phyloP scores from a whole-genome alignment of 306 rosid genomes.

The Malus sieversii region DNA sequence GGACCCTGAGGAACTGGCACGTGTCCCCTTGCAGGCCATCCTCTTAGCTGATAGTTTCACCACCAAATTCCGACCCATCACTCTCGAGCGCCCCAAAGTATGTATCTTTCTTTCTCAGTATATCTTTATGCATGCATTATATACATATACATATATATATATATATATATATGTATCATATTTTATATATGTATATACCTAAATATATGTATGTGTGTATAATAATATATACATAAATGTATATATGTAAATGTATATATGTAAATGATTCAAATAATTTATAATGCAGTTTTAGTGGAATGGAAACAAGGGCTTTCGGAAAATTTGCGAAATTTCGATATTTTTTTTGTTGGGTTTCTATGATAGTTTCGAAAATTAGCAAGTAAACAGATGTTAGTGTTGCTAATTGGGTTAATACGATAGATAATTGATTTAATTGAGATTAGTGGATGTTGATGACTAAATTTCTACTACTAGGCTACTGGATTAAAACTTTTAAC shows the following conservation, averaged over 20 bases:
- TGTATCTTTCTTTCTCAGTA: background rate
- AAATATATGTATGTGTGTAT: background rate
- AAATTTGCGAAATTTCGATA: background rate
- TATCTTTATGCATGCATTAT: background rate
- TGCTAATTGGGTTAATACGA: background rate
- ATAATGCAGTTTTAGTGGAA: background rate
- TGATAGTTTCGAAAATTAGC: background rate
- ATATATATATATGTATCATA: background rate
- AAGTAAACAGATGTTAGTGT: background rate
- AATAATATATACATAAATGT: background rate
- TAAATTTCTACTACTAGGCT: background rate
- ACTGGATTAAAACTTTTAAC: background rate
- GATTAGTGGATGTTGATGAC: background rate
- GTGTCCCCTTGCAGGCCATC: constrained; percentile 76
- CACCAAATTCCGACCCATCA: constrained; percentile 91
- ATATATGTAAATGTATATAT: background rate
- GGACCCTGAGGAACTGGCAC: constrained; percentile 70
- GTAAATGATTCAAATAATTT: background rate
- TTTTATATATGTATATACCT: background rate
- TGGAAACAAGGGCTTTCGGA: background rate
- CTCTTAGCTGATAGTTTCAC: constrained; percentile 88
- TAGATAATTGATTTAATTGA: background rate
- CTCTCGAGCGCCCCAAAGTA: constrained; percentile 96
- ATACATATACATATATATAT: no score
- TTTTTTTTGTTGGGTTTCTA: background rate